These are phyloP conservation scores for Penicillium crystallinum DNA, from an alignment of 495 filamentous ascomycete species.

Conservation along the genomic window DNA sequence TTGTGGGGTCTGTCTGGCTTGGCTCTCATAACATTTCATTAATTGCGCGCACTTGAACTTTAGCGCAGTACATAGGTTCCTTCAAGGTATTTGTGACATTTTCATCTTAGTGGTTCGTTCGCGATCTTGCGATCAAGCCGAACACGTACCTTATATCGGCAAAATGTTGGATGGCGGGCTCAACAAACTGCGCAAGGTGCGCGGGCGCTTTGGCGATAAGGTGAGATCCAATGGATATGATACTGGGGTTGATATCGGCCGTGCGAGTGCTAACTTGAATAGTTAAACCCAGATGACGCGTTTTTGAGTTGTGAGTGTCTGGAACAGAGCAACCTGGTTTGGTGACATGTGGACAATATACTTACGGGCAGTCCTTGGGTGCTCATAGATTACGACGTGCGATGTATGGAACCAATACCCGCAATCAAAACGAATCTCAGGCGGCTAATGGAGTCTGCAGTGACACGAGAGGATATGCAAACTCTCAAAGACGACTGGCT, in stretches of 20 bases:
- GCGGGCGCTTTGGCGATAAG: slow-evolving; percentile 38
- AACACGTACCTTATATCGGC: neutral
- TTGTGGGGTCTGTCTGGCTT: slow-evolving; percentile 4
- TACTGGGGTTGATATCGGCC: neutral
- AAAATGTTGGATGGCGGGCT: slow-evolving; percentile 26
- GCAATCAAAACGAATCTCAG: neutral
- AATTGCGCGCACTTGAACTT: neutral
- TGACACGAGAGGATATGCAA: slow-evolving; percentile 80
- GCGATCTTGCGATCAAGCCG: neutral
- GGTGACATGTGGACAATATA: neutral
- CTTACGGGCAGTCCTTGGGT: slow-evolving; percentile 11
- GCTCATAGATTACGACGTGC: slow-evolving; percentile 59
- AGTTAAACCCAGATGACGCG: slow-evolving; percentile 66
- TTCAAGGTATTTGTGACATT: neutral
- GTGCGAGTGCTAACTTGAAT: slow-evolving; percentile 10
- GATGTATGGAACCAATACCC: slow-evolving; percentile 45
- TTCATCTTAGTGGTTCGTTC: neutral
- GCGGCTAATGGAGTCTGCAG: slow-evolving; percentile 35
- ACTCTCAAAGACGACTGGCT: slow-evolving; percentile 91
- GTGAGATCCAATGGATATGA: slow-evolving; percentile 20
- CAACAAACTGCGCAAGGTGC: slow-evolving; percentile 42
- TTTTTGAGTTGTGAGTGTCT: slow-evolving; percentile 63
- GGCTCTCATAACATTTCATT: neutral
- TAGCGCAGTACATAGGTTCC: slow-evolving; percentile 2
- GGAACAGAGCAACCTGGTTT: neutral